phyloP scores from a whole-genome alignment of 2,329 filamentous ascomycete genomes.

The Colletotrichum somersetense region DNA sequence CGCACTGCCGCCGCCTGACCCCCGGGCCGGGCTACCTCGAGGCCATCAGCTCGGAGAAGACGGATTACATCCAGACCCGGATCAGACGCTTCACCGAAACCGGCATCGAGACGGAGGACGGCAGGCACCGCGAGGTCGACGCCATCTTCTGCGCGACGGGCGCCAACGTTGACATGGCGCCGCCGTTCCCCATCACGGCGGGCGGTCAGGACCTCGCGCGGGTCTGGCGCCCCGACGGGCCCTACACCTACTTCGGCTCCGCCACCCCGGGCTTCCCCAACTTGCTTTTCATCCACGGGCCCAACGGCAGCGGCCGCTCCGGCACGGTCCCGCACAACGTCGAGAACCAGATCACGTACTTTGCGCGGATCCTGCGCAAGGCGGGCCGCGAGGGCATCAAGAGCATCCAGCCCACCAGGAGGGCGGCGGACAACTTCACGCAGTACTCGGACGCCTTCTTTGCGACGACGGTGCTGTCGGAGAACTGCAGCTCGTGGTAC shows the following conservation, averaged over 20 bases:
- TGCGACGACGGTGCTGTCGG: constrained; percentile 65
- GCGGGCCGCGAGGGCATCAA: constrained; percentile 74
- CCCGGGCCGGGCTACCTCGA: constrained; percentile 77
- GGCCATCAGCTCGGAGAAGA: constrained; percentile 71
- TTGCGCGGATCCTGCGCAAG: constrained; percentile 77
- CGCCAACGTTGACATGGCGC: constrained; percentile 70
- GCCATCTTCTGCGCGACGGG: constrained; percentile 78
- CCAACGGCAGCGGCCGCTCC: constrained; percentile 69
- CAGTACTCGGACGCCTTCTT: constrained; percentile 71
- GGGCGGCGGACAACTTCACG: constrained; percentile 74
- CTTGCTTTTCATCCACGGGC: constrained; percentile 73
- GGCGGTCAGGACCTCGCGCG: constrained; percentile 65
- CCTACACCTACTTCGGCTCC: constrained; percentile 75
- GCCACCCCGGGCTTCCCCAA: constrained; percentile 77
- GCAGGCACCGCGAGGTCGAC: constrained; percentile 68
- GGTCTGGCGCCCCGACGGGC: constrained; percentile 70
- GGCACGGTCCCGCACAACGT: constrained; percentile 77
- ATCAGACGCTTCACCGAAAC: constrained; percentile 71
- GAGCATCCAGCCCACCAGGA: constrained; percentile 67
- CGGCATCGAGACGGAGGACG: constrained; percentile 72
- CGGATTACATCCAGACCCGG: constrained; percentile 68
- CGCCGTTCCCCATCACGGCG: constrained; percentile 71
- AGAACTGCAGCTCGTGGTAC: constrained; percentile 79
- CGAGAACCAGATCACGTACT: constrained; percentile 75
- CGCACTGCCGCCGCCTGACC: constrained; percentile 73